phyloP scores from a whole-genome alignment of 768 basidiomycete species.

The Strobilomyces confusus region DNA sequence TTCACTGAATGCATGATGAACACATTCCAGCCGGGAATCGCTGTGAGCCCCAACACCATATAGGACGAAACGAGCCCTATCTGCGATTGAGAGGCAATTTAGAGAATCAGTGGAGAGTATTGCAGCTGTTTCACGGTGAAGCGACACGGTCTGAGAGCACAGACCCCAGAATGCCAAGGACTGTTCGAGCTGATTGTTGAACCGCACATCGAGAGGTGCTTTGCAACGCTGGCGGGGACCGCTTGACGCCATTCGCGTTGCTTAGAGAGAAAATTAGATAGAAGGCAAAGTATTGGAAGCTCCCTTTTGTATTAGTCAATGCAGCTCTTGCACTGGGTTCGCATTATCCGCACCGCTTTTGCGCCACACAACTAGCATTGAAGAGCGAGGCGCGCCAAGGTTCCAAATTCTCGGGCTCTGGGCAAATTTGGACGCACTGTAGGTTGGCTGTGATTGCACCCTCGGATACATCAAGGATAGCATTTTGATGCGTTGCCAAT shows the following conservation, averaged over 20 bases:
- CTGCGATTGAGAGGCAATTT: background rate
- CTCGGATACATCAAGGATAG: background rate
- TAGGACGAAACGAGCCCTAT: constrained; percentile 1
- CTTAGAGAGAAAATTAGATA: background rate
- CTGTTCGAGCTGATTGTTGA: background rate
- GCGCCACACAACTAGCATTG: background rate
- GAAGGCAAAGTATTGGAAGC: background rate
- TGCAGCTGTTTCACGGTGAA: background rate
- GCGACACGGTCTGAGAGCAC: background rate
- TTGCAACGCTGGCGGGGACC: background rate
- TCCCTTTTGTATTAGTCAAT: background rate
- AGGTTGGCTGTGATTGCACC: background rate
- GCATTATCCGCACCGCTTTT: background rate
- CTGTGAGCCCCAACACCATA: background rate
- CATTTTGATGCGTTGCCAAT: background rate
- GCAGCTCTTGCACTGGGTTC: background rate
- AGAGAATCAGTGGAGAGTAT: background rate
- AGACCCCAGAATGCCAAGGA: background rate
- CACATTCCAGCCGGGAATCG: background rate
- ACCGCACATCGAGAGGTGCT: background rate
- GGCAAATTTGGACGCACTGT: background rate
- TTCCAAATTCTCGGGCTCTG: background rate
- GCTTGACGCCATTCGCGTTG: background rate
- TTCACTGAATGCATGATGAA: background rate
- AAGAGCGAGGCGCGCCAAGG: too few species aligned